Evolutionary conservation across 345 rosid species (phyloP), one percentile per base, ranked within the genome.

Genomic region (Eucalyptus cloeziana): DNA sequence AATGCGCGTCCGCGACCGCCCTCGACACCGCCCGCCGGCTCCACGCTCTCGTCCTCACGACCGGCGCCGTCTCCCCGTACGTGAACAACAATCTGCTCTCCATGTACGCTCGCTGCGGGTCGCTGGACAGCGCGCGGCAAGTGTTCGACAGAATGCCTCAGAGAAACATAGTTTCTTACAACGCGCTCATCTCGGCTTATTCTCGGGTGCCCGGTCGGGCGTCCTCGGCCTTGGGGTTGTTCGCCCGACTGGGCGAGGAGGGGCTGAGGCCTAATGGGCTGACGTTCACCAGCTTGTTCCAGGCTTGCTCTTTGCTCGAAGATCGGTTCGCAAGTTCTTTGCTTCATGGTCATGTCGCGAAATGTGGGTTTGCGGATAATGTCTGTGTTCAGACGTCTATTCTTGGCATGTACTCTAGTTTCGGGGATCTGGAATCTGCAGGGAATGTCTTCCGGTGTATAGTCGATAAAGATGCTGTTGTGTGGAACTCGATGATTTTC

Each of bases 131-230:
- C 22, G 95, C 95, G 19, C 92, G 89, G 47, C 50, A 86, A 69
- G 85, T 96, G 94, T 95, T 97, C 95, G 98, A 95, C 87, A 89
- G 89, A 95, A 96, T 97, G 96, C 97, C 96, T 71, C 71, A 86
- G 1, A 92, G 97, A 91, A 96, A 93, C 89, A 25, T 92, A 6
- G 95, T 97, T 85, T 94, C 96, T 10, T 92, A 94, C 69, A 97
- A 96, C 86, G 95, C 98, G 8, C 94, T 96, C 25, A 92, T 92
- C 87, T 89, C 99, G 17, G 98, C 97, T 30, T 96, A 91, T 91
- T 95, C 98, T 40, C 95, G 95, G 80, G 93, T 88, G 88, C 90
- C 67, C 21, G 56, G 58, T 86, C 81, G 79, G 89, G 94, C 91
- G 80, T 40, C 88, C 44, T 89, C 62, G 60, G 92, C 94, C 13